Base-by-base conservation (phyloP, 2,329 filamentous ascomycete species). In the Colletotrichum lupini region DNA sequence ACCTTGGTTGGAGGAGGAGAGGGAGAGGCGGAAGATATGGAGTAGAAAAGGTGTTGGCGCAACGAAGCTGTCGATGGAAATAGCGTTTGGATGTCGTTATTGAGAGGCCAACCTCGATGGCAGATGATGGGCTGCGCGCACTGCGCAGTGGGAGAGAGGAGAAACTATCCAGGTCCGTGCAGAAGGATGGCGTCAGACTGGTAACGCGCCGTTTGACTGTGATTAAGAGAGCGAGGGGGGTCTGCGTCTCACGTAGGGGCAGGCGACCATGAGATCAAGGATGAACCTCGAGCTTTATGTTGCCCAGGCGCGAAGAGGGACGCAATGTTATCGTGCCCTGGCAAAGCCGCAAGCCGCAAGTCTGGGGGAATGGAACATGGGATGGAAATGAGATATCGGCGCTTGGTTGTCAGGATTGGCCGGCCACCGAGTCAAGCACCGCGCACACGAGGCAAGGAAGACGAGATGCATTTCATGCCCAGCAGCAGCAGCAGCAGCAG, bases 151-250 rank as follows among this genome's bases (percentile, higher is more conserved):
- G 14, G 16, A 11, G 11, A 35, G 30, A 11, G 16, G 16, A 64
- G 19, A 42, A 58, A 52, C 49, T 30, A 26, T 63, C 49, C 19
- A 42, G 63, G 69, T 35, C 66, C 69, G 69, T 72, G 69, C 70
- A 65, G 67, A 30, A 35, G 22, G 28, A 73, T 73, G 70, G 67
- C 60, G 70, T 73, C 70, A 73, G 70, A 61, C 24, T 42, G 67
- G 11, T 35, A 70, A 52, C 46, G 56, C 60, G 56, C 67, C 32
- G 66, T 61, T 70, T 49, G 60, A 57, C 19, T 61, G 46, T 61
- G 35, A 70, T 70, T 52, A 49, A 70, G 26, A 67, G 63, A 67
- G n/a, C 53, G 67, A 57, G 60, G 56, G 46, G 70, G 56, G 32
- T 42, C 61, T 61, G 67, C 60, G 70, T 73, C 70, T 70, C 70